Base-by-base conservation (phyloP, 2,329 filamentous ascomycete species). In the Epicoccum nigrum region DNA sequence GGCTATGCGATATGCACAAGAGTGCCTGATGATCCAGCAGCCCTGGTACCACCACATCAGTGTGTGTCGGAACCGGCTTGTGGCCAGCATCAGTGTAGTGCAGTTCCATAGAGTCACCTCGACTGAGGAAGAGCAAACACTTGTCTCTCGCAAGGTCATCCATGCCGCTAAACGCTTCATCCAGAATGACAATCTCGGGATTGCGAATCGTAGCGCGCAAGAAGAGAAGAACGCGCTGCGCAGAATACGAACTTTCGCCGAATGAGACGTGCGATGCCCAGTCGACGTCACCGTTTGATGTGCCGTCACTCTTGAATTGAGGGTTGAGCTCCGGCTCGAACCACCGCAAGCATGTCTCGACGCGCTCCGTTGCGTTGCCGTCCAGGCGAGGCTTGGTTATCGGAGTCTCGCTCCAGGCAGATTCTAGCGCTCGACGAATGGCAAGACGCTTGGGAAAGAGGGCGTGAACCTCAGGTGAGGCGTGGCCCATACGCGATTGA, bases 401-500 rank as follows among this genome's bases (percentile, higher is more conserved):
- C 60, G 96, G 95, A 0, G 94, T 96, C 51, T 95, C 90, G 1
- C 92, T 88, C 87, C 91, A 97, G 0, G 93, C 92, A 41, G 87
- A 93, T 68, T 94, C 90, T 0, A 99, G 71, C 0, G 90, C 83
- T 41, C 87, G 81, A 2, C 90, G 83, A 8, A 96, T 76, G 0
- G 86, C 87, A 38, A 96, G 78, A 28, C 83, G 79, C 40, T 87
- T 86, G 0, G 94, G 93, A 76, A 97, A 97, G 72, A 96, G 92
- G 44, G 90, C 87, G 65, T 97, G 92, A 4, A 97, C 89, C 70
- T 97, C 94, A 0, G 94, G 94, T 55, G 90, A 95, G 0, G 92
- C 94, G 71, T 97, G 92, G 9, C 94, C 94, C 59, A 99, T 90
- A 19, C 90, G 86, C 0, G 86, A 81, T 71, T 97, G 94, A 7